Base-by-base conservation (phyloP, 495 filamentous ascomycete species). In the Cairneyella variabilis region DNA sequence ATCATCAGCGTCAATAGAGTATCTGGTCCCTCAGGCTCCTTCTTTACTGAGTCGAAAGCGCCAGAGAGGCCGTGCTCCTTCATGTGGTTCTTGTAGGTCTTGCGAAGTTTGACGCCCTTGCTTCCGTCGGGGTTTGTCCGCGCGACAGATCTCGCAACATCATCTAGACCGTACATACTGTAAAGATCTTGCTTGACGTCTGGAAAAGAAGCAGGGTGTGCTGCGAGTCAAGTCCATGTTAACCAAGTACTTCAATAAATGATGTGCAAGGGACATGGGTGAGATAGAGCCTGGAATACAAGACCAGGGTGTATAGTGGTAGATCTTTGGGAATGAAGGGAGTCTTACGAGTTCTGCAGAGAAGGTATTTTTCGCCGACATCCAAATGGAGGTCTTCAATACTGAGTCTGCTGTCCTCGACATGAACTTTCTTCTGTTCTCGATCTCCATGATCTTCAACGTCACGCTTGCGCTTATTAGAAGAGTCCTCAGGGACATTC, bases 281-380 rank as follows among this genome's bases (percentile, higher is more conserved):
- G 12, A 39, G 4, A 55, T 38, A 49, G 25, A 17, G 22, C 37
- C 47, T 22, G 25, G 25, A 17, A 49, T 45, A 54, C 26, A 47
- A 32, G 20, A 50, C 51, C 43, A 46, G 25, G 20, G 45, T 20
- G 41, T 25, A 18, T 9, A 36, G n/a, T 41, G 48, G 21, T 32
- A 59, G 37, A 53, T 57, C 48, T 41, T 44, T 18, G n/a, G 34
- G 38, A 58, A 59, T 54, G 66, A 62, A 71, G 75, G 74, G 73
- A 75, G 72, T 63, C 77, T 79, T 81, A 81, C 77, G 75, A 76
- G 72, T 76, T 73, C 70, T 77, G 72, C 74, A 78, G 70, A 81
- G 70, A 51, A 79, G 71, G 68, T 81, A 81, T 69, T 77, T 79
- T 55, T 71, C 64, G 64, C 76, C 78, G 49, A 81, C 76, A 67